A percentile compares a stretch with the other conserved stretches of the same genome.
Evolutionary conservation across 768 basidiomycete genomes (phyloP).

Genomic region (Omphalotus guepiniiformis): DNA sequence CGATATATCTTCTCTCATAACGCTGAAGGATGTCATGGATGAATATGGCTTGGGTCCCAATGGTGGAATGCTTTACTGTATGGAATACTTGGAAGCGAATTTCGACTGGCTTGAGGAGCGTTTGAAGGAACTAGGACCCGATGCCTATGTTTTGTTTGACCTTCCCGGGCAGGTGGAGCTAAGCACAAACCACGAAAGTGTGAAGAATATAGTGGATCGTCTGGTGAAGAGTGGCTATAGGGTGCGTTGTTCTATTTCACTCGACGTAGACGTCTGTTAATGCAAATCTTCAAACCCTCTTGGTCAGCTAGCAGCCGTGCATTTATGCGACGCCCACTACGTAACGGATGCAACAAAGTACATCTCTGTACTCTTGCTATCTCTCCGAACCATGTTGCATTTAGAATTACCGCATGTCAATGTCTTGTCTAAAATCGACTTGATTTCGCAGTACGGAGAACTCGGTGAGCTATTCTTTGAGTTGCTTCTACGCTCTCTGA

Average conservation of each 20-base stretch:
- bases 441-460: constrained; percentile 87
- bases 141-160: constrained; percentile 91
- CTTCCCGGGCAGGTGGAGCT: constrained; percentile 97
- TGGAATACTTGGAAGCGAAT: constrained; percentile 96
- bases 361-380: constrained; percentile 85
- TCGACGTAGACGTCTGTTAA: too few relatives aligned
- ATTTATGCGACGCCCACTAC: constrained; percentile 96
- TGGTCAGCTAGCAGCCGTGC: constrained; percentile 81
- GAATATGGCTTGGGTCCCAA: constrained; percentile 87
- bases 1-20: constrained; percentile 81
- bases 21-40: constrained; percentile 82
- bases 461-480: constrained; percentile 49
- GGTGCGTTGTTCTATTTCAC: constrained; percentile 46
- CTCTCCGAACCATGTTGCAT: constrained; percentile 96
- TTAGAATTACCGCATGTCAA: constrained; percentile 98
- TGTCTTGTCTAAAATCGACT: constrained; percentile 92
- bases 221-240: constrained; percentile 73
- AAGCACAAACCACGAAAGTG: constrained; percentile 90
- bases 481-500: neutral
- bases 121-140: constrained; percentile 59
- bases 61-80: constrained; percentile 93
- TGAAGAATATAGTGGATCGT: constrained; percentile 73
- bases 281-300: too few relatives aligned
- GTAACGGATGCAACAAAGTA: constrained; percentile 96
- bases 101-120: constrained; percentile 81